Conservation (phyloP, 495 filamentous ascomycete species). For the Penicillium desertorum region DNA sequence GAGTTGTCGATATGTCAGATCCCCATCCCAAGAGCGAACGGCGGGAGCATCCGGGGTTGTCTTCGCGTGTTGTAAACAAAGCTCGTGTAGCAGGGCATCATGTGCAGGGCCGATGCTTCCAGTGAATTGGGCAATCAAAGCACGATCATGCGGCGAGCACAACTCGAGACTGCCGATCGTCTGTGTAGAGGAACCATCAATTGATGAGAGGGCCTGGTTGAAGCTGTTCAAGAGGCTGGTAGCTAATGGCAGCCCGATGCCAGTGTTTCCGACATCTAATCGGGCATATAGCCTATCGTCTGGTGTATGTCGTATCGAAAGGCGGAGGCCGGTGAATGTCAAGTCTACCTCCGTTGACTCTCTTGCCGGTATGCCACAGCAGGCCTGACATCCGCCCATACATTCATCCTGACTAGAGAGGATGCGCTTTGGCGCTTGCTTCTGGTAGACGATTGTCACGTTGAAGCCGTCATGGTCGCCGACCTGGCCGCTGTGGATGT, state of each 20-base stretch:
- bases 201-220: constrained; percentile 16
- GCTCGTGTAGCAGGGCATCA: constrained; percentile 19
- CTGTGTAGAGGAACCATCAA: constrained; percentile 5
- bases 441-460: constrained; percentile 14
- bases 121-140: constrained; percentile 14
- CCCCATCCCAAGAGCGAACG: constrained; percentile 34
- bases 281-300: constrained; percentile 13
- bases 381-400: constrained; percentile 7
- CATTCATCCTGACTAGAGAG: neutral
- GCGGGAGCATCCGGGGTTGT: constrained; percentile 19
- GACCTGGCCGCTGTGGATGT: neutral
- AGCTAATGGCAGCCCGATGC: constrained; percentile 10
- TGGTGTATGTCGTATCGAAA: constrained; percentile 12
- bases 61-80: constrained; percentile 15
- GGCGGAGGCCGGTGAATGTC: constrained; percentile 3
- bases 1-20: constrained; percentile 35
- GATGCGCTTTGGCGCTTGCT: neutral
- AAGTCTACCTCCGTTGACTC: neutral
- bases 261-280: constrained; percentile 8
- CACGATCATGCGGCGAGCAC: constrained; percentile 14
- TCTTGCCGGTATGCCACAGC: constrained; percentile 6
- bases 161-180: constrained; percentile 15
- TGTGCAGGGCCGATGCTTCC: constrained; percentile 11
- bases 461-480: neutral
- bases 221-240: constrained; percentile 24